These are phyloP conservation scores for Phtheirospermum japonicum DNA, from an alignment of 257 asterid genomes.

Conservation along the genomic window DNA sequence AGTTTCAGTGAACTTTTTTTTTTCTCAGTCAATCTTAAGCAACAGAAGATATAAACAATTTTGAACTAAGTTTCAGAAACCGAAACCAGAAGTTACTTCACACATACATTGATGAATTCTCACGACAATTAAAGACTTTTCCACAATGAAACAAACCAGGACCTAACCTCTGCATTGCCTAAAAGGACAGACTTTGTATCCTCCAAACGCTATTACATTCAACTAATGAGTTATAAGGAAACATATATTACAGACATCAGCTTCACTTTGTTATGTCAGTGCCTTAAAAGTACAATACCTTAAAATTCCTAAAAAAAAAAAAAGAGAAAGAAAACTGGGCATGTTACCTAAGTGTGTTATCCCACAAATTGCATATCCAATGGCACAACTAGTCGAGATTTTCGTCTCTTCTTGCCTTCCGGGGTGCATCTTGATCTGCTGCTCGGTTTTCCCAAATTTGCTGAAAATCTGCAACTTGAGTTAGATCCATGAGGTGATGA, in stretches of 20 bases:
- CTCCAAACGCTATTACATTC: conserved; percentile 6
- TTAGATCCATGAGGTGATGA: conserved; percentile 44
- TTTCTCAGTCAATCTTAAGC: no score
- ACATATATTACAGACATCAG: conserved; percentile 27
- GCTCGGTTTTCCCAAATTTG: conserved; percentile 43
- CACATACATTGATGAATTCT: neutral
- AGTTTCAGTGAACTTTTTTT: no score
- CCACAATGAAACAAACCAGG: neutral
- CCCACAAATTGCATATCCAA: conserved; percentile 46
- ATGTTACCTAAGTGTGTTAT: conserved; percentile 27
- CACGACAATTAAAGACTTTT: conserved; percentile 2
- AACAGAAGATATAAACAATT: no score
- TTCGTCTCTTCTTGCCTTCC: conserved; percentile 74
- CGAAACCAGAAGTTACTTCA: neutral
- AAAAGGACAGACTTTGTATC: neutral
- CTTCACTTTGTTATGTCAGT: conserved; percentile 20
- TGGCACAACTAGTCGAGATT: conserved; percentile 47
- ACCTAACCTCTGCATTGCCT: neutral
- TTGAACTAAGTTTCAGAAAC: no score
- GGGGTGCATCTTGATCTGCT: conserved; percentile 53
- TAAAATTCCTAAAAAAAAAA: neutral
- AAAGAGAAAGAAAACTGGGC: neutral
- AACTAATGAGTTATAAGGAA: conserved; percentile 24
- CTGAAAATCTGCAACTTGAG: conserved; percentile 41
- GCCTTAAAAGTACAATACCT: neutral